Conservation (phyloP, 768 basidiomycete genomes). For the Neoboletus subvelutipes region DNA sequence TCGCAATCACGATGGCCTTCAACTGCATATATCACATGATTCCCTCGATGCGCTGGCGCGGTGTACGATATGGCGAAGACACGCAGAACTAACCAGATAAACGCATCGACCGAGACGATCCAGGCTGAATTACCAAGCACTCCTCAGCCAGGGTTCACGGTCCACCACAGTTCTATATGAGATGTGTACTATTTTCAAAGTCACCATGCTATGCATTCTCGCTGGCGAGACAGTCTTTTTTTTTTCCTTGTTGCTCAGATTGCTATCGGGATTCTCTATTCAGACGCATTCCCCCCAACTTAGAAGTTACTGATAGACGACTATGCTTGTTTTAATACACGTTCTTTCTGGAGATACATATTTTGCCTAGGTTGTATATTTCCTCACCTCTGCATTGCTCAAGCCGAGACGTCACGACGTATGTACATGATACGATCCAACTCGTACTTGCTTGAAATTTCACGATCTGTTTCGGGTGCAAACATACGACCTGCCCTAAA, state of each 20-base stretch:
- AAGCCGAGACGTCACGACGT: not conserved
- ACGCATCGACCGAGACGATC: not conserved
- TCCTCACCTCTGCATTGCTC: not conserved
- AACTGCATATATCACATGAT: slow-evolving; percentile 2
- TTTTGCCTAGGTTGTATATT: slow-evolving; percentile 1
- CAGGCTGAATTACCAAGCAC: not conserved
- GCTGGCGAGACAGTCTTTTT: slow-evolving; percentile 2
- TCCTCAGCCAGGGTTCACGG: not conserved
- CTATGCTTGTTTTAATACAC: slow-evolving; percentile 24
- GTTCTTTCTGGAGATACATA: slow-evolving; percentile 18
- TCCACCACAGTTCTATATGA: not conserved
- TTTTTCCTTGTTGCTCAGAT: not conserved
- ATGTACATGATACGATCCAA: slow-evolving; percentile 1
- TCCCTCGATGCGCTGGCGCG: slow-evolving; percentile 13
- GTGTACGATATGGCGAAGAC: slow-evolving; percentile 24
- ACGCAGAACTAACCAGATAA: not conserved
- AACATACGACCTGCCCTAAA: slow-evolving; percentile 24
- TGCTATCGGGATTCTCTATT: not conserved
- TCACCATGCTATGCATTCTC: slow-evolving; percentile 2
- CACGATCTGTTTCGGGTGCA: no score
- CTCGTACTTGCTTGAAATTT: not conserved
- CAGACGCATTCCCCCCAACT: not conserved
- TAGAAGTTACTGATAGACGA: slow-evolving; percentile 5
- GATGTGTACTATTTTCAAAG: slow-evolving; percentile 1
- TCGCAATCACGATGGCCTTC: not conserved